Conservation (phyloP, 2,329 filamentous ascomycete genomes). For the Monilinia aucupariae region DNA sequence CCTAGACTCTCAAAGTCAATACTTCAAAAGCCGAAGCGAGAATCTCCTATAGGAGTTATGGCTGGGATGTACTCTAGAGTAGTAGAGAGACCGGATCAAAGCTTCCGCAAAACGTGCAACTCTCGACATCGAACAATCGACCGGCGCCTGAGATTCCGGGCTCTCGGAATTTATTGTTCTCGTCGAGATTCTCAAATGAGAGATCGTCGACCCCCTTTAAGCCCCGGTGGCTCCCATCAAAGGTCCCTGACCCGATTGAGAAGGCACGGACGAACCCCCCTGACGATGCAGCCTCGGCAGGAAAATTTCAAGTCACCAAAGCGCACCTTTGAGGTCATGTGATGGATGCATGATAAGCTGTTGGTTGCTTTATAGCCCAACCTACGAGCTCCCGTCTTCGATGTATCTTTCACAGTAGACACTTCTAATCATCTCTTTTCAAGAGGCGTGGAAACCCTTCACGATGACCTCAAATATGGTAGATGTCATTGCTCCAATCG, state of each 20-base stretch:
- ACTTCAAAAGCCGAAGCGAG: too few relatives aligned
- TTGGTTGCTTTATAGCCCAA: not conserved
- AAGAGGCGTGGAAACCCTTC: not conserved
- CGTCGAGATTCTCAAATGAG: not conserved
- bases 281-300: not conserved
- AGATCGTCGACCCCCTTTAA: not conserved
- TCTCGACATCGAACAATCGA: too few relatives aligned
- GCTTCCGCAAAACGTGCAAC: too few relatives aligned
- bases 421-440: not conserved
- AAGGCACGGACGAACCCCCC: not conserved
- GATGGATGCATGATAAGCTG: not conserved
- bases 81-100: too few relatives aligned
- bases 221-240: not conserved
- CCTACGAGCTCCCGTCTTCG: not conserved
- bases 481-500: constrained; percentile 21
- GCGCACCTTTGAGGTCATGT: not conserved
- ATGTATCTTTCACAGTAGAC: not conserved
- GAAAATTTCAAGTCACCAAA: not conserved
- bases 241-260: not conserved
- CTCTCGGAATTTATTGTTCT: too few relatives aligned
- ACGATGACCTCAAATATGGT: constrained; percentile 11
- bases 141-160: too few relatives aligned
- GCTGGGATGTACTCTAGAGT: too few relatives aligned
- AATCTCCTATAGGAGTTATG: too few relatives aligned
- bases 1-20: not conserved